phyloP scores from a whole-genome alignment of 2,329 filamentous ascomycete species.

The Pestalotiopsis sp. region DNA sequence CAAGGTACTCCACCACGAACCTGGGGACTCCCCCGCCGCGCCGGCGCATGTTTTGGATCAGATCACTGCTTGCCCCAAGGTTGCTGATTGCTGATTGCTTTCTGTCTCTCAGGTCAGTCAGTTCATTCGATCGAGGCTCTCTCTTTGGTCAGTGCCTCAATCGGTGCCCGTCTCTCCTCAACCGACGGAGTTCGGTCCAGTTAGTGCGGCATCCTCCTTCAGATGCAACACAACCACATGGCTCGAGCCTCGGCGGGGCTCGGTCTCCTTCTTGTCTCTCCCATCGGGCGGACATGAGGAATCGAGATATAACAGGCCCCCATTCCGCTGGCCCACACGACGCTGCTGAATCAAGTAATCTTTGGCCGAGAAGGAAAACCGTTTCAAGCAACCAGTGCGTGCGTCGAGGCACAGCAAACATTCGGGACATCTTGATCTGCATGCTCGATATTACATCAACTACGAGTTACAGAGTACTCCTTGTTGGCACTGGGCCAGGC shows the following conservation, averaged over 20 bases:
- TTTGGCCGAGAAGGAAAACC: neutral
- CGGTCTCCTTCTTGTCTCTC: neutral
- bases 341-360: neutral
- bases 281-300: neutral
- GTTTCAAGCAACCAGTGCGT: neutral
- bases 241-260: neutral
- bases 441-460: neutral
- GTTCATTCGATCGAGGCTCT: neutral
- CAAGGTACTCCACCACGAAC: neutral
- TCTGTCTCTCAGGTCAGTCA: too few species aligned
- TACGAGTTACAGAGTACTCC: neutral
- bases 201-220: neutral
- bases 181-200: slow-evolving; percentile 1
- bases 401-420: neutral
- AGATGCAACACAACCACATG: slow-evolving; percentile 5
- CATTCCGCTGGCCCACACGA: neutral
- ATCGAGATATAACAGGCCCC: neutral
- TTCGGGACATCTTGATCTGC: too few species aligned
- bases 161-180: neutral
- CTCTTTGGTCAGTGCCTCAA: neutral
- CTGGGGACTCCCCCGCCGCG: neutral
- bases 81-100: too few species aligned
- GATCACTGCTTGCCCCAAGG: neutral
- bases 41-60: neutral
- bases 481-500: neutral